A percentile compares a stretch with the other conserved stretches of the same genome.
phyloP scores from a whole-genome alignment of 1,284 basidiomycete species.

The Omphalotus olearius region DNA sequence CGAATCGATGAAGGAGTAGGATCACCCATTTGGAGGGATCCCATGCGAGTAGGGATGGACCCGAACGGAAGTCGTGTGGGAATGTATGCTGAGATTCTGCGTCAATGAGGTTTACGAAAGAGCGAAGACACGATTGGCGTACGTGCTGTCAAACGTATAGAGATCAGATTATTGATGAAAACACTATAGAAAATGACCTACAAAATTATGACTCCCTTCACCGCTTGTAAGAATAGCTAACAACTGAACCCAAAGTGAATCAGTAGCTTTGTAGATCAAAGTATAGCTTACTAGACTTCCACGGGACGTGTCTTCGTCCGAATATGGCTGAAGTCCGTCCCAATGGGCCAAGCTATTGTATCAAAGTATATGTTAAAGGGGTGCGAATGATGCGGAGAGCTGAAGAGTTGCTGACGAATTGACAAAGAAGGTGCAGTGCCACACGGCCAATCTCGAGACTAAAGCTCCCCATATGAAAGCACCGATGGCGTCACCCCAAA shows the following conservation, averaged over 20 bases:
- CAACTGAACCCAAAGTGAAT: constrained; percentile 33
- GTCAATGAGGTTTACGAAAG: not conserved
- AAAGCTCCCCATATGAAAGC: constrained; percentile 69
- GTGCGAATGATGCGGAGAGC: not conserved
- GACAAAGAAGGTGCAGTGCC: constrained; percentile 79
- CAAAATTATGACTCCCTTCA: constrained; percentile 79
- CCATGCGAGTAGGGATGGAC: constrained; percentile 61
- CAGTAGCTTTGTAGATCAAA: not conserved
- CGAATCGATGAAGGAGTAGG: constrained; percentile 46
- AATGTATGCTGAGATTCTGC: constrained; percentile 59
- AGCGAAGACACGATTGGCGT: constrained; percentile 10
- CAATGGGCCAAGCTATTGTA: constrained; percentile 63
- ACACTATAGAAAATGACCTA: constrained; percentile 28
- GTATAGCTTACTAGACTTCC: constrained; percentile 55
- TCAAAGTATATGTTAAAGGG: not conserved
- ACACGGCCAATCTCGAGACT: constrained; percentile 57
- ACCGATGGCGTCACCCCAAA: constrained; percentile 61
- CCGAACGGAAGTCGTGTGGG: constrained; percentile 71
- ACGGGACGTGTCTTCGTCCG: constrained; percentile 74
- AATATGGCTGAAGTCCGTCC: constrained; percentile 75
- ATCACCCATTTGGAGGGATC: constrained; percentile 84
- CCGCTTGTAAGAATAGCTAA: constrained; percentile 70
- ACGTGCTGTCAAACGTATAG: constrained; percentile 25
- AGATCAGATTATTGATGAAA: not conserved
- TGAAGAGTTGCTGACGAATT: constrained; percentile 55